Conservation (phyloP, 2,329 filamentous ascomycete genomes). For the Canariomyces notabilis region DNA sequence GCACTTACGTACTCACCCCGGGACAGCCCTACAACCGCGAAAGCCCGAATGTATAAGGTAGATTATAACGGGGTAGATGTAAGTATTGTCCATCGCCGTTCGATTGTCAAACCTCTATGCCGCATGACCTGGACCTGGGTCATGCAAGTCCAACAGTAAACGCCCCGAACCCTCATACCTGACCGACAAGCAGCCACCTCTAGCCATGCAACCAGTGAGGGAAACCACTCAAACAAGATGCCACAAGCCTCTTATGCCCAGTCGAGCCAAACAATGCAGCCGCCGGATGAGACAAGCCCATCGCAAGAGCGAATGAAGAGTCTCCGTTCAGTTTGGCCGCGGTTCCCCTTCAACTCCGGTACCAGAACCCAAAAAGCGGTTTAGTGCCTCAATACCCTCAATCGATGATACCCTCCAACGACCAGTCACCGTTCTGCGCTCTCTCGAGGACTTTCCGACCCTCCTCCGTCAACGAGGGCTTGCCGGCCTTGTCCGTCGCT, state of each 20-base stretch:
- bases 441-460: slow-evolving; percentile 24
- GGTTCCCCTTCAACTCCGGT: not conserved
- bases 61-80: not conserved
- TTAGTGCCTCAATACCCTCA: not conserved
- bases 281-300: not conserved
- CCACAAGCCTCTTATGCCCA: not conserved
- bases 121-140: no score
- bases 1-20: no score
- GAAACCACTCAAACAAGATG: not conserved
- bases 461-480: slow-evolving; percentile 26
- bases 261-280: not conserved
- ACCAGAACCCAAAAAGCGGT: not conserved
- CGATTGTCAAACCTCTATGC: not conserved
- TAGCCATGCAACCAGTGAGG: slow-evolving; percentile 1
- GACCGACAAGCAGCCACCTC: not conserved
- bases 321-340: not conserved
- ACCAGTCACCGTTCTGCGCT: slow-evolving; percentile 25
- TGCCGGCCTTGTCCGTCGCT: slow-evolving; percentile 25
- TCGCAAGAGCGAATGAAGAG: not conserved
- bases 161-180: not conserved
- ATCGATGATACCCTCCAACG: slow-evolving; percentile 26
- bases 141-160: not conserved
- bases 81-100: not conserved
- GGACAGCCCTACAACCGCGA: no score
- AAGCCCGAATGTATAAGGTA: no score